Base-by-base conservation (phyloP, 2,329 filamentous ascomycete genomes). In the Scedosporium apiospermum region DNA sequence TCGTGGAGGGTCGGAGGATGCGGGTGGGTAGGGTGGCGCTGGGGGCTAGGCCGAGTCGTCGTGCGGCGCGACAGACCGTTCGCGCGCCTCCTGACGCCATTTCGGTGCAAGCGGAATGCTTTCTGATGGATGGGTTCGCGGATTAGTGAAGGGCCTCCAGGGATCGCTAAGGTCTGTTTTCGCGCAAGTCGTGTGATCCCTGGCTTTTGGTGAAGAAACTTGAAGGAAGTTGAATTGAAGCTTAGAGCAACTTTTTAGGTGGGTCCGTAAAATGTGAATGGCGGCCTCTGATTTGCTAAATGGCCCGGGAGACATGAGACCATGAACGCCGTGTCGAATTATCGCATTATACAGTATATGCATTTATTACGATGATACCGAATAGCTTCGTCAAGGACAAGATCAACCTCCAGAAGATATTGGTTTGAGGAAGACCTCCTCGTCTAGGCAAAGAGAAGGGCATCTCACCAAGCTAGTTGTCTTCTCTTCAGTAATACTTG, bases 161-260 rank as follows among this genome's bases (percentile, higher is more conserved):
- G 18, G 57, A 58, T 58, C 30, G 57, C 3, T 23, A 57, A 12
- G 44, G 1, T 14, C 18, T 16, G 3, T 10, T 16, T 41, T 41
- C 30, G n/a, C 27, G 27, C 4, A 16, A 16, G 55, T 58, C 55
- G 55, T 38, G 55, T 42, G 57, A 18, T 58, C 57, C 44, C 44
- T 49, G 57, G 30, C 10, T 34, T 38, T 34, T 21, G 23, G 51
- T 21, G 57, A 27, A 58, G 57, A 34, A n/a, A 3, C 30, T 38
- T 6, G 23, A 18, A 38, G 7, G 9, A 5, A 42, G 21, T 42
- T 12, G 57, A 44, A 21, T 42, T 59, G 57, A 59, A 59, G 57
- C 57, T 59, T 14, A 14, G 27, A 59, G 51, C 57, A 42, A 59
- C 57, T 62, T 62, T 62, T 62, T 62, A 58, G 34, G 60, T 62